These are phyloP conservation scores for Parietaria judaica DNA, from an alignment of 306 rosid species.

Conservation along the genomic window DNA sequence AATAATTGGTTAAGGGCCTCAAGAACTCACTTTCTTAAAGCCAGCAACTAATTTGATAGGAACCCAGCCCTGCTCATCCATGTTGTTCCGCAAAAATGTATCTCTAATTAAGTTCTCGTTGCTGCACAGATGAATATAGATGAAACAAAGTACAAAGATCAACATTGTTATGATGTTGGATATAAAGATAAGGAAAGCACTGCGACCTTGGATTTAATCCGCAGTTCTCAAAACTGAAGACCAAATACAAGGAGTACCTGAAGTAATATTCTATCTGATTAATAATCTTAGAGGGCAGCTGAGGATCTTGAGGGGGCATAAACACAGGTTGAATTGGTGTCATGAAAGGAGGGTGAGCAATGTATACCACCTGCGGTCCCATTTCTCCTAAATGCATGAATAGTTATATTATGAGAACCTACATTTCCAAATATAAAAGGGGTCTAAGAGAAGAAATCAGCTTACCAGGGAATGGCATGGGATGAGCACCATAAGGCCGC, in stretches of 20 bases:
- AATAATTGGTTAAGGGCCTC: not conserved
- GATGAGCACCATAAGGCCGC: conserved; percentile 44
- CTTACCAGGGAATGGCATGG: conserved; percentile 60
- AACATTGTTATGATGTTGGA: no score
- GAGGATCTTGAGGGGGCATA: conserved; percentile 44
- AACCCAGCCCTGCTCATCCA: conserved; percentile 95
- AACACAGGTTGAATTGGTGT: conserved; percentile 39
- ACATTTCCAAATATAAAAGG: conserved; percentile 1
- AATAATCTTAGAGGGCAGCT: conserved; percentile 50
- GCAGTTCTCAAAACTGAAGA: not conserved
- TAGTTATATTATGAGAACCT: conserved; percentile 17
- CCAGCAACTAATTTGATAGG: conserved; percentile 57
- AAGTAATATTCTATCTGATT: conserved; percentile 81
- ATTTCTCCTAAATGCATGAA: conserved; percentile 35
- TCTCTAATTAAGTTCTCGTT: conserved; percentile 68
- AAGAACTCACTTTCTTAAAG: conserved; percentile 67
- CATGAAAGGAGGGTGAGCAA: conserved; percentile 43
- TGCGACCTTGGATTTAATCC: no score
- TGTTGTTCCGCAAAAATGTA: conserved; percentile 62
- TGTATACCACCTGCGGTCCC: conserved; percentile 37
- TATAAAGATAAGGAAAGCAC: no score
- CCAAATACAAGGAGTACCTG: conserved; percentile 46
- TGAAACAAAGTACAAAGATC: conserved; percentile 8
- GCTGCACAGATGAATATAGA: conserved; percentile 46
- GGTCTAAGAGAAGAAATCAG: conserved; percentile 9